Evolutionary conservation across 129 eudicot species (phyloP), one percentile per base, ranked within the genome.

Genomic region (Centrapalus pauciflorus): DNA sequence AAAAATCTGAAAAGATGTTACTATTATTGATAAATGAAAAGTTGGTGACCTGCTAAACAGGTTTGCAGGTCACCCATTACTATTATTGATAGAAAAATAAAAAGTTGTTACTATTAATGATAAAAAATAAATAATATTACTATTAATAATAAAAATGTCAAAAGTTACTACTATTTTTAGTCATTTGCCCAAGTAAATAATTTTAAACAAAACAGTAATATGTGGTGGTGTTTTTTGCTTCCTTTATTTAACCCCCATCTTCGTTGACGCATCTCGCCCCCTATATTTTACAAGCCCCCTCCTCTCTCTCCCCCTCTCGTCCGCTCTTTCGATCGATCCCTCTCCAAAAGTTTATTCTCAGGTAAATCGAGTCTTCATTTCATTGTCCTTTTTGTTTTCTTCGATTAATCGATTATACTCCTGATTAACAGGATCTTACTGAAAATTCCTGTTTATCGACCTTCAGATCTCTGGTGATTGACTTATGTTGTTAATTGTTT

Each of bases 391-490:
- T 73, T 28, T 43, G 20, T 7, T 50, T 50, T 73, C 16, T n/a
- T 4, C 23, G 8, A 26, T 73, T 26, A 37, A n/a, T 4, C 23
- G 8, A 26, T 73, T 26, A 37, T 35, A 51, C 23, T 55, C 26
- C n/a, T 64, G 24, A 49, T 34, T 28, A 6, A 3, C 27, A 63
- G 7, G 25, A 38, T 23, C n/a, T 34, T 75, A 7, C 1, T 51
- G n/a, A 4, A 34, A 59, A 25, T 24, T 33, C 34, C 13, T 57
- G 35, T 54, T 54, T 49, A 40, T 28, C 25, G 20, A 20, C 79
- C 51, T 55, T 73, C 71, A 73, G 66, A 74, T 74, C 72, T 74
- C 79, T 13, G 72, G 78, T 65, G 62, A 65, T 54, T 30, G 23
- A 19, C n/a, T 30, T 48, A 7, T 48, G 16, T 17, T 48, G 54